Evolutionary conservation across 2,329 filamentous ascomycete species (phyloP).

Genomic region (Curvularia eragrostidis): DNA sequence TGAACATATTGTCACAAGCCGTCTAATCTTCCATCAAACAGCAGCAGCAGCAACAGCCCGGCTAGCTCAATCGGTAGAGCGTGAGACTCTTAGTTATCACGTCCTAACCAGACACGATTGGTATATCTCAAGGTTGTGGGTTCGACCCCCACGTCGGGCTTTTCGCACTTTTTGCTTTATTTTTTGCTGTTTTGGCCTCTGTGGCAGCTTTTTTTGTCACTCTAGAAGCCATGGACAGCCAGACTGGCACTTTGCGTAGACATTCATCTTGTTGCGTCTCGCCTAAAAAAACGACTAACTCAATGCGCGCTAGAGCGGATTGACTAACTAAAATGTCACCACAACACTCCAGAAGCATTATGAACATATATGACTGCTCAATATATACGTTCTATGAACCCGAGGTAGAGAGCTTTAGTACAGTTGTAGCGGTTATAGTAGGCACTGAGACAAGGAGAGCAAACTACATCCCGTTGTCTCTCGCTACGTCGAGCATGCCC

Average conservation of each 20-base stretch:
- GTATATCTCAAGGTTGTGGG: constrained; percentile 21
- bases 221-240: background rate
- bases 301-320: too few relatives aligned
- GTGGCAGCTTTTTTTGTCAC: background rate
- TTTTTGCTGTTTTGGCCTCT: background rate
- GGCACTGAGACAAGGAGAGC: background rate
- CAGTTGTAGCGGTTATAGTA: background rate
- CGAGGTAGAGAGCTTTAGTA: background rate
- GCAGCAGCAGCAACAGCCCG: constrained; percentile 22
- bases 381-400: background rate
- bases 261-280: too few relatives aligned
- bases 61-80: constrained; percentile 51
- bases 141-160: constrained; percentile 21
- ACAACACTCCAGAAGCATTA: too few relatives aligned
- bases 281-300: too few relatives aligned
- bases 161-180: constrained; percentile 2
- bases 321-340: too few relatives aligned
- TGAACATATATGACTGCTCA: background rate
- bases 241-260: background rate
- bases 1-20: background rate
- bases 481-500: too few relatives aligned
- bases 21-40: constrained; percentile 10
- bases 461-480: background rate
- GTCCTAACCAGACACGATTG: constrained; percentile 29
- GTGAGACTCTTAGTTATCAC: constrained; percentile 49